These are phyloP conservation scores for Sporisorium scitamineum DNA, from an alignment of 1,284 basidiomycete genomes.

Conservation along the genomic window DNA sequence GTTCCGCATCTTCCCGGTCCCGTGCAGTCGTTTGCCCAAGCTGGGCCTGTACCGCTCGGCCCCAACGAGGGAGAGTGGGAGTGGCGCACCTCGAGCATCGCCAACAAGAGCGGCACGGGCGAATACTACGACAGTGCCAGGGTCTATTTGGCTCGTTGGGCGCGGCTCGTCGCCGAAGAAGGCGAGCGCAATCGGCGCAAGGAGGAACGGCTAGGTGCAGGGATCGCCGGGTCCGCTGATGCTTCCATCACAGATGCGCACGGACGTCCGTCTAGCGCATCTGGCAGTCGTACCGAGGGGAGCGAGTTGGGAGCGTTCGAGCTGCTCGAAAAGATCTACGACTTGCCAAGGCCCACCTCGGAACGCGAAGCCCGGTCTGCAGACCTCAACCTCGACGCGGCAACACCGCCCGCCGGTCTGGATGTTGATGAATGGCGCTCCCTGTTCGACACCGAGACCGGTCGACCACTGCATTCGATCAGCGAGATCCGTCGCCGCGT, in stretches of 20 bases:
- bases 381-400: constrained; percentile 20
- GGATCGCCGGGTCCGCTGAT: neutral
- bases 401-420: constrained; percentile 20
- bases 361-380: constrained; percentile 29
- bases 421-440: constrained; percentile 44
- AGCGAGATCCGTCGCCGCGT: constrained; percentile 50
- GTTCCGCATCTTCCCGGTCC: constrained; percentile 54
- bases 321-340: constrained; percentile 45
- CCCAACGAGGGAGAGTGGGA: constrained; percentile 60
- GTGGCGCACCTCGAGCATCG: constrained; percentile 47
- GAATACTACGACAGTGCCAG: constrained; percentile 92
- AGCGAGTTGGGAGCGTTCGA: constrained; percentile 59
- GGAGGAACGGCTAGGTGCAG: constrained; percentile 38
- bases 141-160: constrained; percentile 97
- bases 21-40: constrained; percentile 60
- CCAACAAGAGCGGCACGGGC: constrained; percentile 48
- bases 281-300: constrained; percentile 16
- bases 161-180: constrained; percentile 80
- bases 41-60: constrained; percentile 60
- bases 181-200: constrained; percentile 62
- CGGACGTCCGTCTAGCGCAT: neutral
- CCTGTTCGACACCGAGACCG: constrained; percentile 47
- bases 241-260: neutral
- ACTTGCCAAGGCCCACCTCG: constrained; percentile 38
- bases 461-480: constrained; percentile 29